Evolutionary conservation across 2,329 filamentous ascomycete genomes (phyloP).

Genomic region (Venturia effusa): DNA sequence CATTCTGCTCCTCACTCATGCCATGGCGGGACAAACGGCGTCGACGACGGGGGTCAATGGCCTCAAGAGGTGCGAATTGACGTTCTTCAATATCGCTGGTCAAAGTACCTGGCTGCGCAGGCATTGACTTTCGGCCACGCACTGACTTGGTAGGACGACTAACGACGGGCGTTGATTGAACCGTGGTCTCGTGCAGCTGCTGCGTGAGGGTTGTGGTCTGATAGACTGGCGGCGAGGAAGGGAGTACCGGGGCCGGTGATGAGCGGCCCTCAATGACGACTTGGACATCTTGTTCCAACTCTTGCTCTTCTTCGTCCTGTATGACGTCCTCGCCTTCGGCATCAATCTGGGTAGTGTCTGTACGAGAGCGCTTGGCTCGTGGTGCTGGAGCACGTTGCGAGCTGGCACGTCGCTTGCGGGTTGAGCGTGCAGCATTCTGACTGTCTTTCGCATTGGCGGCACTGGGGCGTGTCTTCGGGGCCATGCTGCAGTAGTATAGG

Average conservation of each 20-base stretch:
- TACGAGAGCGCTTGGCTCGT: background rate
- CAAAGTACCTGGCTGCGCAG: background rate
- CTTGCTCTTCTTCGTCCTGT: background rate
- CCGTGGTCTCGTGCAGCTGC: background rate
- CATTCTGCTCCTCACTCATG: conserved; percentile 3
- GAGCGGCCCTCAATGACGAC: background rate
- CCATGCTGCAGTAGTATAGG: background rate
- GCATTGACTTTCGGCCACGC: background rate
- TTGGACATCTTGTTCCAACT: background rate
- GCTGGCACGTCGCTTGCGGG: conserved; percentile 2
- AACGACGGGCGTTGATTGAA: background rate
- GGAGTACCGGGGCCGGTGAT: background rate
- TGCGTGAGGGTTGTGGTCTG: background rate
- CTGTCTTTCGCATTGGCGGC: background rate
- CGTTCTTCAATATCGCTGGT: background rate
- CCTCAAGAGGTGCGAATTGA: conserved; percentile 1
- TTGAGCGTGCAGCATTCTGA: background rate
- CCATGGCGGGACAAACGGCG: background rate
- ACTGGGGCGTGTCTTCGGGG: background rate
- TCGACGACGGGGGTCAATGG: background rate
- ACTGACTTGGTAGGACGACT: background rate
- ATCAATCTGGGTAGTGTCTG: background rate
- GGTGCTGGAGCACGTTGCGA: background rate
- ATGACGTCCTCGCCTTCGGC: background rate
- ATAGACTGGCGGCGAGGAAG: conserved; percentile 1